phyloP scores from a whole-genome alignment of 2,329 filamentous ascomycete genomes.

The Neurospora sp. region DNA sequence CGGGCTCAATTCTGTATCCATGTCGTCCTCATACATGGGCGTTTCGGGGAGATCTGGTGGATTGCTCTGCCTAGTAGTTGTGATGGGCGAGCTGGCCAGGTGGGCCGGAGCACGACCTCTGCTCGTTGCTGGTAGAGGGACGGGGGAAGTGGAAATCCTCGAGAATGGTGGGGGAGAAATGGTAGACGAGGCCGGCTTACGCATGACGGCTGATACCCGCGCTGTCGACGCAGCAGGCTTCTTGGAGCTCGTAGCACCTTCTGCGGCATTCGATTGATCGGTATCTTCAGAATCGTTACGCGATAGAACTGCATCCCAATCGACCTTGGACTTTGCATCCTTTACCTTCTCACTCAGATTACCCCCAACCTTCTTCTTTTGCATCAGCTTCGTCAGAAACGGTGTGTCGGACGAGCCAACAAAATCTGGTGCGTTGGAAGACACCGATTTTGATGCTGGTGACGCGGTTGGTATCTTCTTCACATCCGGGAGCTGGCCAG shows the following conservation, averaged over 20 bases:
- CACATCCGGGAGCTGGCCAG: slow-evolving; percentile 42
- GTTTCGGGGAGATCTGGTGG: slow-evolving; percentile 14
- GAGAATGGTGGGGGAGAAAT: slow-evolving; percentile 36
- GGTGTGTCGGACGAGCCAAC: slow-evolving; percentile 50
- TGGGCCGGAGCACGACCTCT: slow-evolving; percentile 37
- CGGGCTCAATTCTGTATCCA: slow-evolving; percentile 57
- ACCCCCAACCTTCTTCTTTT: slow-evolving; percentile 49
- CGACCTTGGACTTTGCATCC: slow-evolving; percentile 47
- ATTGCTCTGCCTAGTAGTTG: slow-evolving; percentile 18
- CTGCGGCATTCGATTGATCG: slow-evolving; percentile 24
- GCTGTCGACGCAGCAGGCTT: slow-evolving; percentile 14
- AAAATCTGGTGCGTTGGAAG: slow-evolving; percentile 26
- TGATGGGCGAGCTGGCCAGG: slow-evolving; percentile 30
- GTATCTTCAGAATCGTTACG: slow-evolving; percentile 47
- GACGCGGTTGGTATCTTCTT: slow-evolving; percentile 31
- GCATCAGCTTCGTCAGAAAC: slow-evolving; percentile 57
- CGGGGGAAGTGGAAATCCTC: slow-evolving; percentile 20
- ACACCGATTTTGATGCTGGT: slow-evolving; percentile 13
- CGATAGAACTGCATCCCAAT: slow-evolving; percentile 37
- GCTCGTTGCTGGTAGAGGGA: slow-evolving; percentile 43
- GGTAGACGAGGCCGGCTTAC: slow-evolving; percentile 48
- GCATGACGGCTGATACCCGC: slow-evolving; percentile 38
- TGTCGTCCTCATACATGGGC: slow-evolving; percentile 39
- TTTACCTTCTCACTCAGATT: slow-evolving; percentile 49
- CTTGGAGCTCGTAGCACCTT: slow-evolving; percentile 11